Base-by-base conservation (phyloP, 2,329 filamentous ascomycete genomes). In the Nigrograna mackinnonii region DNA sequence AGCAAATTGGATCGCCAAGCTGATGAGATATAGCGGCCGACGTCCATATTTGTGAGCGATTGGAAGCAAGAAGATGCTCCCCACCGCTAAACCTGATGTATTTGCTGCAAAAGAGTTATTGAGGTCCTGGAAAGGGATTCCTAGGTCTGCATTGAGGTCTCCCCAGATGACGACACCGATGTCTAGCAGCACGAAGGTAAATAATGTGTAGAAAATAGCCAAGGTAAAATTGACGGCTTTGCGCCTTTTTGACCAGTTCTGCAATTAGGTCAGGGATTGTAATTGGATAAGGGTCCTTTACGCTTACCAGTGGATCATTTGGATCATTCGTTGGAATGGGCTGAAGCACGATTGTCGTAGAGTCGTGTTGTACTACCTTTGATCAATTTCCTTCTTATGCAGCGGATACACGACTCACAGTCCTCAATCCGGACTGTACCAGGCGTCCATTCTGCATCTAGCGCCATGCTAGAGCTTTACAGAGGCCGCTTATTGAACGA, bases 1-100 rank as follows among this genome's bases (percentile, higher is more conserved):
- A 0, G 44, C 69, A 26, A 72, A 60, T 35, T 73, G 68, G 2
- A 72, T 49, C 0, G 61, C 50, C 1, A 65, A 63, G 50, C 71
- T 76, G 39, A 75, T 36, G 14, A 78, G 44, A 43, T 77, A 78
- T 1, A 77, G 47, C 2, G 72, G 70, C 11, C 76, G 67, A 4
- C 74, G 60, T 2, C 75, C 75, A 39, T 66, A 77, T 34, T 76
- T 77, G 37, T 73, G 56, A 2, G 71, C 70, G 22, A 78, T 71
- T 0, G 74, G 74, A 2, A 76, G 67, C 26, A 78, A 57, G 6
- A 77, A 22, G 3, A 76, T 39, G 17, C 63, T 64, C 1, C 75
- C 73, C 4, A 77, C 37, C 12, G 66, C 69, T 0, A 78, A 54
- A 1, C 63, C 62, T 2, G 65, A 76, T 38, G 63, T 75, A 4